Base-by-base conservation (phyloP, 2,329 filamentous ascomycete genomes). In the Lecanicillium sp. region DNA sequence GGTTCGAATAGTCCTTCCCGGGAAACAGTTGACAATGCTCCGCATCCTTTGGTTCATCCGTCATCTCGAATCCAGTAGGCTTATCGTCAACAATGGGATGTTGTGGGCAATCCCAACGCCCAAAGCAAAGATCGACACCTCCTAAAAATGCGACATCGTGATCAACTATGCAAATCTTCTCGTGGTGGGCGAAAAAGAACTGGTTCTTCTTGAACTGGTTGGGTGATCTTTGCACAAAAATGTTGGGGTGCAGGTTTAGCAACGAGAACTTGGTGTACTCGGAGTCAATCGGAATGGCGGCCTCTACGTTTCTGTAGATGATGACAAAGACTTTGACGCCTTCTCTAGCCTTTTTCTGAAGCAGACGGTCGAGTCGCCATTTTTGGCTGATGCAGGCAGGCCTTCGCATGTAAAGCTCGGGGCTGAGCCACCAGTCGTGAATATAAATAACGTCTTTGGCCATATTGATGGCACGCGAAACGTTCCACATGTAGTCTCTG, bases 161-260 rank as follows among this genome's bases (percentile, higher is more conserved):
- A 56, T 98, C 92, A 14, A 98, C 85, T 29, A 98, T 80, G 53
- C 88, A 90, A n/a, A 98, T 75, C 63, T 98, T 98, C 59, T 98
- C 92, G 62, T 98, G 92, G 56, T 98, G 92, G 2, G 92, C 92
- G 71, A 94, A 98, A 69, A 98, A 98, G 67, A 98, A 98, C 33
- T 95, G 94, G 53, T 96, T 96, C 64, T 98, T 94, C 54, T 94
- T 85, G 63, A 96, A 89, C 61, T 98, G 92, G 51, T 98, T 95
- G 1, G 92, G 92, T 3, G 92, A 96, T 52, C 92, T 74, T 56
- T 96, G 88, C 12, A 98, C 88, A 51, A 95, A 95, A 45, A 98
- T 81, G 57, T 98, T 98, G 15, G 88, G 88, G 51, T 96, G 90
- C 7, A 98, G 72, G 55, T 96, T 94, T 34, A 98, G 76, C 42